Evolutionary conservation across 495 filamentous ascomycete genomes (phyloP).

Genomic region (Daldinia caldariorum): DNA sequence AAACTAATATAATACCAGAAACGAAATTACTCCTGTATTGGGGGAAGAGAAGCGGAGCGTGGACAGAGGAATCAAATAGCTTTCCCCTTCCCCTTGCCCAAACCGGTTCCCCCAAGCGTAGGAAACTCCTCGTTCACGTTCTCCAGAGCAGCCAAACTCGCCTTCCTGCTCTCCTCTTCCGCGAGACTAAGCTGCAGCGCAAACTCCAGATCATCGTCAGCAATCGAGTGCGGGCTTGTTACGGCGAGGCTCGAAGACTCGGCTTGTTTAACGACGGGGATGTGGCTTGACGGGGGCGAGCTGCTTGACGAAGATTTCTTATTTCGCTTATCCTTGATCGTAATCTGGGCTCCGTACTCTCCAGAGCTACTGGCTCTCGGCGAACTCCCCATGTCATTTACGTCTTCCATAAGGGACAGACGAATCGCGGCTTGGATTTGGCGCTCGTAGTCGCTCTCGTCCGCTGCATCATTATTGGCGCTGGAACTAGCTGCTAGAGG

Average conservation of each 20-base stretch:
- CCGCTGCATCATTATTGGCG: slow-evolving; percentile 59
- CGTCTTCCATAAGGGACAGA: slow-evolving; percentile 72
- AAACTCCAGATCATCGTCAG: slow-evolving; percentile 79
- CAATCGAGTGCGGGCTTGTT: slow-evolving; percentile 27
- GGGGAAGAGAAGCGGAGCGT: background rate
- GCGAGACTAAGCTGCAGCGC: slow-evolving; percentile 86
- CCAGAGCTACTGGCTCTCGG: slow-evolving; percentile 47
- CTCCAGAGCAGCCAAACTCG: slow-evolving; percentile 35
- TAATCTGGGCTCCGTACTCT: slow-evolving; percentile 63
- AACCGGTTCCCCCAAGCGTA: slow-evolving; percentile 53
- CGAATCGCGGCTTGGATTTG: slow-evolving; percentile 85
- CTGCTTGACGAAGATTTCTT: slow-evolving; percentile 50
- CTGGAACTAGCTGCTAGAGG: slow-evolving; percentile 48
- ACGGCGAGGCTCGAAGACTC: slow-evolving; percentile 38
- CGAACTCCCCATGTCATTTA: slow-evolving; percentile 49
- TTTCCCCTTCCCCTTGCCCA: slow-evolving; percentile 59
- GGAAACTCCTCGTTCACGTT: slow-evolving; percentile 67
- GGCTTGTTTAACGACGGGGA: slow-evolving; percentile 39
- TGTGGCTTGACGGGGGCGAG: slow-evolving; percentile 53
- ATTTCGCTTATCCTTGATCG: slow-evolving; percentile 55
- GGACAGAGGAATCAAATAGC: slow-evolving; percentile 46
- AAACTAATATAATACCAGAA: slow-evolving; percentile 16
- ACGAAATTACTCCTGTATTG: background rate
- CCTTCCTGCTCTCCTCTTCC: slow-evolving; percentile 70
- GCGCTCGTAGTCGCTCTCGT: slow-evolving; percentile 70